A percentile compares a stretch with the other conserved stretches of the same genome.
Conservation (phyloP, 2,329 filamentous ascomycete genomes). For the Aspergillus sp. region DNA sequence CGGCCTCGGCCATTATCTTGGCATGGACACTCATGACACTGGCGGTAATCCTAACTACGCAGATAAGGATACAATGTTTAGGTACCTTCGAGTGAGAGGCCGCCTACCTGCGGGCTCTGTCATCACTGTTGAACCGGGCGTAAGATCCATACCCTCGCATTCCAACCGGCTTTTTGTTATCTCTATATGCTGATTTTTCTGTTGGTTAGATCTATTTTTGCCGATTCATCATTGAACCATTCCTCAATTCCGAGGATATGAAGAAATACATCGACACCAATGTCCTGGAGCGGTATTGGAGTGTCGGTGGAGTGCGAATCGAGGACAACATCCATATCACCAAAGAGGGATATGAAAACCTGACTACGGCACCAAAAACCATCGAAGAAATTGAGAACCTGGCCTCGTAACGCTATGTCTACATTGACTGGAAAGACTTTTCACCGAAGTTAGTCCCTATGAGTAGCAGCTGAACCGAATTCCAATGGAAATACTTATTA, state of each 20-base stretch:
- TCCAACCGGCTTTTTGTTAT: not conserved
- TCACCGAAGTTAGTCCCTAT: too few species aligned
- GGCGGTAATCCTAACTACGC: constrained; percentile 72
- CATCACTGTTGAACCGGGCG: constrained; percentile 90
- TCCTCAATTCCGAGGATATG: constrained; percentile 66
- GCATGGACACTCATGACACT: constrained; percentile 88
- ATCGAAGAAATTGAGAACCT: constrained; percentile 58
- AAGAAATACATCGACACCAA: constrained; percentile 69
- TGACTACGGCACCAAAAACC: constrained; percentile 75
- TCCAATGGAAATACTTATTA: too few species aligned
- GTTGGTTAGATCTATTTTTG: constrained; percentile 73
- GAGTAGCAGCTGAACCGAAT: too few species aligned
- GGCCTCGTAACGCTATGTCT: constrained; percentile 15
- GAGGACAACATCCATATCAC: constrained; percentile 88
- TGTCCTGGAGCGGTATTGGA: constrained; percentile 75
- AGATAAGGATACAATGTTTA: constrained; percentile 79
- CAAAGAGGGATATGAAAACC: constrained; percentile 71
- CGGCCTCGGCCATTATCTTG: constrained; percentile 83
- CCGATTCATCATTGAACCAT: constrained; percentile 79
- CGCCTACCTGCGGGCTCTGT: constrained; percentile 72
- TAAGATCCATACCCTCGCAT: constrained; percentile 39
- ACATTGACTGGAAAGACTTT: not conserved
- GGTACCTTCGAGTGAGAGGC: constrained; percentile 76
- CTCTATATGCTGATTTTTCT: constrained; percentile 1
- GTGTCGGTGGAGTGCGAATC: constrained; percentile 86